Base-by-base conservation (phyloP, 2,329 filamentous ascomycete species). In the Rhinocladiella similis region DNA sequence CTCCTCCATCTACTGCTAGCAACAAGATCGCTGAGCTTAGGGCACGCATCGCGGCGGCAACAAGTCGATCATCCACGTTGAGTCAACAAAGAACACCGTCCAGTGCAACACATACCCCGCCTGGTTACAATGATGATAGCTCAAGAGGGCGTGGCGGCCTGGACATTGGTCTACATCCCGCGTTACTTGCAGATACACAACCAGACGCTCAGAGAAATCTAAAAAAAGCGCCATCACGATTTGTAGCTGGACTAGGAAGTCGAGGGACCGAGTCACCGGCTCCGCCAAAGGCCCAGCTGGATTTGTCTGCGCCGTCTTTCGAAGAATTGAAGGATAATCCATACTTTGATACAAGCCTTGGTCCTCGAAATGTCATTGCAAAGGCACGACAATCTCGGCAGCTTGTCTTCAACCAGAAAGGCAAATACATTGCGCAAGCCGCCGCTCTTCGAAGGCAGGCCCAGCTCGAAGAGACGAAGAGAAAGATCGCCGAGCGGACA, bases 391-490 rank as follows among this genome's bases (percentile, higher is more conserved):
- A 89, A 61, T 83, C 90, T 10, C 86, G 90, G 57, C 86, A 90
- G 62, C 80, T 99, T 16, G 77, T 91, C 12, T 97, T 99, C 78
- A 96, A 97, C 67, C 87, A 92, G 65, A 95, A 96, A 72, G 94
- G 94, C 51, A 97, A 97, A 80, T 97, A 96, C 69, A 96, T 97
- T 58, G 88, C 91, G 62, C 93, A 97, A 74, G 94, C 90, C 6
- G 93, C 90, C 70, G 92, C 92, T 54, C 77, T 97, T 50, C 87
- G 94, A 60, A 84, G 91, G 58, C 92, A 97, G 74, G 91, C 88
- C 41, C 88, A 89, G 49, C 79, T 99, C 25, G 95, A 99, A 77
- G 88, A 88, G 60, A 93, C 99, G 86, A 97, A 97, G 75, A 92
- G 88, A 77, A 84, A 89, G 54, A 95, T 99, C 64, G 93, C 93